phyloP scores from a whole-genome alignment of 2,329 filamentous ascomycete genomes.

The Diaporthe capsici region DNA sequence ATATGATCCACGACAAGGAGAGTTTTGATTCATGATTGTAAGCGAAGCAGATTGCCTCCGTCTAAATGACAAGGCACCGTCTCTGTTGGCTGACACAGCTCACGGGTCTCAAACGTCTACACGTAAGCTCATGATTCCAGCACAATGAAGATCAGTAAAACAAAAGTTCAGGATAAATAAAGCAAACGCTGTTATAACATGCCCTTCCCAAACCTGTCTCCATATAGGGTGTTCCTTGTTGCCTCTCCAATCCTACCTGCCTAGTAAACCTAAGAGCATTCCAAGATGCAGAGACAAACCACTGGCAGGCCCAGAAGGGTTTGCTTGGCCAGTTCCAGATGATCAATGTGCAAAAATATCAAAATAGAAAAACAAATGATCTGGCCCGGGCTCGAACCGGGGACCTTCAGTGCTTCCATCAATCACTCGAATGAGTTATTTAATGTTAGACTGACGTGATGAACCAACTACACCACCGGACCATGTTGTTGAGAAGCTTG shows the following conservation, averaged over 20 bases:
- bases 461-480: conserved; percentile 38
- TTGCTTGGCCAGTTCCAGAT: neutral
- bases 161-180: neutral
- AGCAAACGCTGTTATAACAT: neutral
- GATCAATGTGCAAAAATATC: neutral
- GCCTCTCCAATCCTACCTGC: neutral
- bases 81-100: neutral
- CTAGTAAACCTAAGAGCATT: neutral
- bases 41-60: too few relatives aligned
- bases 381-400: conserved; percentile 36
- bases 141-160: neutral
- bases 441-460: conserved; percentile 35
- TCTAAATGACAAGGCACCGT: neutral
- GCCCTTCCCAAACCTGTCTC: too few relatives aligned
- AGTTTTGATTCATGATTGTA: neutral
- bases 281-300: too few relatives aligned
- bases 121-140: neutral
- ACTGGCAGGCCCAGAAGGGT: neutral
- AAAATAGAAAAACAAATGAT: conserved; percentile 14
- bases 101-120: neutral
- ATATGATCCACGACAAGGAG: neutral
- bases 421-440: neutral
- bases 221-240: neutral
- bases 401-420: conserved; percentile 32
- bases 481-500: too few relatives aligned